Conservation (phyloP, 1,284 basidiomycete species). For the Mycosarcoma mackinlayi region DNA sequence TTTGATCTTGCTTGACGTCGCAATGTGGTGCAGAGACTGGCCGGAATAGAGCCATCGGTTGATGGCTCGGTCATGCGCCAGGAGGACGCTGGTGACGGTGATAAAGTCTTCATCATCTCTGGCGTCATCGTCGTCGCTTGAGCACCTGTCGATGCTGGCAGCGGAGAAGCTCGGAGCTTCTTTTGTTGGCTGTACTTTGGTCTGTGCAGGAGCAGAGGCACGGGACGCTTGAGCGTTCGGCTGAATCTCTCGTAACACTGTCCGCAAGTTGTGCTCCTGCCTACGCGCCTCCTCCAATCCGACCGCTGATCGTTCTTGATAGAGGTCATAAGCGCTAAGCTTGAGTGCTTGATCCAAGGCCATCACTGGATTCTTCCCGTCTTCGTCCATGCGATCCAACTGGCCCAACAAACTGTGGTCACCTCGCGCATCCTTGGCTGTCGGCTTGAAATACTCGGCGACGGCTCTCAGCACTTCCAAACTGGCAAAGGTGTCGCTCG, state of each 20-base stretch:
- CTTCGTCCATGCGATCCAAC: slow-evolving; percentile 7
- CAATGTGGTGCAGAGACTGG: slow-evolving; percentile 18
- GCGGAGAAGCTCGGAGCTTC: too few species aligned
- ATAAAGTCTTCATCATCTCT: slow-evolving; percentile 20
- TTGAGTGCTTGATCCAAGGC: slow-evolving; percentile 22
- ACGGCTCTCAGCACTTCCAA: slow-evolving; percentile 54
- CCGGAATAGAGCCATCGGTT: slow-evolving; percentile 28
- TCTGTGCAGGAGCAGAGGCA: neutral
- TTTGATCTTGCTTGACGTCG: slow-evolving; percentile 24
- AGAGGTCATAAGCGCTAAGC: slow-evolving; percentile 32
- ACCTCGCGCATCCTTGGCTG: neutral
- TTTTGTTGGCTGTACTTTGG: neutral
- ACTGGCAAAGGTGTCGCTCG: slow-evolving; percentile 54
- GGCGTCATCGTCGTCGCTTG: neutral
- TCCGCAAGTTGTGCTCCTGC: neutral
- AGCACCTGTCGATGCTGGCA: neutral
- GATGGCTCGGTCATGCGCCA: slow-evolving; percentile 36
- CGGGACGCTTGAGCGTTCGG: neutral
- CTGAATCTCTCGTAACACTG: slow-evolving; percentile 24
- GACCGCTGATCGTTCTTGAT: slow-evolving; percentile 9
- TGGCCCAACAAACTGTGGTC: slow-evolving; percentile 13
- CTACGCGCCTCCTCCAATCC: slow-evolving; percentile 8
- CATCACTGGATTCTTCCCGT: neutral
- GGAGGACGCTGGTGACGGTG: slow-evolving; percentile 13
- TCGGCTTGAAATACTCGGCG: slow-evolving; percentile 14